Evolutionary conservation across 768 basidiomycete species (phyloP).

Genomic region (Cystobasidium ongulense): DNA sequence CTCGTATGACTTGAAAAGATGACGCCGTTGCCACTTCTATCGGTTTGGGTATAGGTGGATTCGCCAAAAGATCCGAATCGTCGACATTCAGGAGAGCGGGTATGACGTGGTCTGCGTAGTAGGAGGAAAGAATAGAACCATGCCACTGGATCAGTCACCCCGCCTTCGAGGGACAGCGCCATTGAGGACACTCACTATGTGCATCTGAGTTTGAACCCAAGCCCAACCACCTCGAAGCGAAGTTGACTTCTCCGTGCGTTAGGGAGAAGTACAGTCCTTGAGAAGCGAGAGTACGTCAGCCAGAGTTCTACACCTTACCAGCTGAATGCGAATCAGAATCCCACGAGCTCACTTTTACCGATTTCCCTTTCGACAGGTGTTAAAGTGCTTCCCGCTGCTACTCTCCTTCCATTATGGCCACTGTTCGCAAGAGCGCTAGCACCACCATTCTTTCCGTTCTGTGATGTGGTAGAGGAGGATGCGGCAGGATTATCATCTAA

Average conservation of each 20-base stretch:
- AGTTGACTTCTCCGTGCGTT: conserved; percentile 25
- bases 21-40: conserved; percentile 22
- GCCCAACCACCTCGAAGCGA: conserved; percentile 21
- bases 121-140: neutral
- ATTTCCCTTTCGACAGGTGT: conserved; percentile 25
- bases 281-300: neutral
- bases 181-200: conserved; percentile 2
- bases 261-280: conserved; percentile 28
- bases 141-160: neutral
- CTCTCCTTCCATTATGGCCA: neutral
- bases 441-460: neutral
- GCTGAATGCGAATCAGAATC: neutral
- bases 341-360: conserved; percentile 9
- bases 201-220: conserved; percentile 6
- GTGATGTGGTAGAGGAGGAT: neutral
- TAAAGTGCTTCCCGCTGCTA: neutral
- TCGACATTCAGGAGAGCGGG: conserved; percentile 23
- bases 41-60: conserved; percentile 22
- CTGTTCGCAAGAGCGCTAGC: neutral
- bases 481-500: conserved; percentile 19
- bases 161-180: neutral
- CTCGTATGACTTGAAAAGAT: conserved; percentile 29
- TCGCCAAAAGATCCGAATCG: conserved; percentile 19
- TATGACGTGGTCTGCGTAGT: conserved; percentile 1
- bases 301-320: neutral